These are phyloP conservation scores for Endogone sp. DNA, from an alignment of 192 early-diverging fungal species.

Conservation along the genomic window DNA sequence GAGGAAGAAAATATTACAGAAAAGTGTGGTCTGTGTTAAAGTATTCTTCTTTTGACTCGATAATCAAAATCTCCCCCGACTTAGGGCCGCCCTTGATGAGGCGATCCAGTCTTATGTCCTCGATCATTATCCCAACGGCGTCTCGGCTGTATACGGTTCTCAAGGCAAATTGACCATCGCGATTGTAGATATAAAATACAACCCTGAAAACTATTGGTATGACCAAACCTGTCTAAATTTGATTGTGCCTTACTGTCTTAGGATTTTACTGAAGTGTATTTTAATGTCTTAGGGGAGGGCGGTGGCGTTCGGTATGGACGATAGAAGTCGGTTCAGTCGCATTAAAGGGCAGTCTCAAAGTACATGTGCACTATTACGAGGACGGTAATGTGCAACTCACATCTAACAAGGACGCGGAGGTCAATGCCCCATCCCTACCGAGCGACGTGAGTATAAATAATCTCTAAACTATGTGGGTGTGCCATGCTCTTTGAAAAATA, in stretches of 20 bases:
- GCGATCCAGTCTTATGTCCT: constrained; percentile 71
- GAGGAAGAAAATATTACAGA: neutral
- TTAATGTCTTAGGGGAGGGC: constrained; percentile 26
- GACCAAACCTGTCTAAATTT: neutral
- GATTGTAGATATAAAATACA: constrained; percentile 91
- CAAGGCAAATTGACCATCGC: constrained; percentile 45
- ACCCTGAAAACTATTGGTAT: constrained; percentile 90
- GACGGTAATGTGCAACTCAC: constrained; percentile 98
- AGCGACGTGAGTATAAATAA: no score
- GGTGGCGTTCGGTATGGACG: constrained; percentile 86
- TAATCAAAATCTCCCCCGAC: neutral
- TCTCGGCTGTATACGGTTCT: constrained; percentile 58
- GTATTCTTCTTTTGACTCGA: no score
- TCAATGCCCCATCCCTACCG: constrained; percentile 2
- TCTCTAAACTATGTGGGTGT: neutral
- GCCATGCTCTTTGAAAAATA: no score
- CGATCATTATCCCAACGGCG: constrained; percentile 81
- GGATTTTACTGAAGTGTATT: constrained; percentile 59
- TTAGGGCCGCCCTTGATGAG: constrained; percentile 54
- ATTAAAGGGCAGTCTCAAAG: constrained; percentile 68
- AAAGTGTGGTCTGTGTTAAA: neutral
- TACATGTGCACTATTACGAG: constrained; percentile 97
- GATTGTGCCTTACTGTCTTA: neutral
- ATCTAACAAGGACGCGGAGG: constrained; percentile 64
- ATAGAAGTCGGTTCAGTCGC: constrained; percentile 50